phyloP scores from a whole-genome alignment of 108 stramenopile species.

The Skeletonema tropicum region DNA sequence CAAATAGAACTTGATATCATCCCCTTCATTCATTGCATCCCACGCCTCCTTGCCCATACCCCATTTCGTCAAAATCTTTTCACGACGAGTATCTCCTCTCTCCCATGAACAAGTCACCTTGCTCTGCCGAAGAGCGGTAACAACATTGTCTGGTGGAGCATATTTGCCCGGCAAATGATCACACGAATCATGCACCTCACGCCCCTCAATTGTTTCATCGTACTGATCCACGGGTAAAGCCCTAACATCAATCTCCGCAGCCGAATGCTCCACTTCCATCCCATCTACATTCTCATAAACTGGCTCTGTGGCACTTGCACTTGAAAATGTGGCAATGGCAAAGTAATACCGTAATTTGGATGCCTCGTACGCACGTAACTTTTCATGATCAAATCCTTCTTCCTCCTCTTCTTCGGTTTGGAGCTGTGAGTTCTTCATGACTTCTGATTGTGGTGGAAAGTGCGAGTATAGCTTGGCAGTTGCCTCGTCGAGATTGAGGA shows the following conservation, averaged over 20 bases:
- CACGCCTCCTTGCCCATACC: constrained; percentile 67
- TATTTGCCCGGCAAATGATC: constrained; percentile 84
- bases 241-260: constrained; percentile 90
- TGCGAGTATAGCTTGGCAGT: constrained; percentile 46
- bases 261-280: constrained; percentile 94
- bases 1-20: constrained; percentile 89
- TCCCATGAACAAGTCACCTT: constrained; percentile 97
- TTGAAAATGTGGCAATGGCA: constrained; percentile 88
- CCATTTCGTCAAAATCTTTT: constrained; percentile 77
- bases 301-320: constrained; percentile 71
- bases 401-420: constrained; percentile 24
- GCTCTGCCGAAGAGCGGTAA: constrained; percentile 90
- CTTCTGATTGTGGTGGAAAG: constrained; percentile 41
- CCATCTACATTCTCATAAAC: constrained; percentile 94
- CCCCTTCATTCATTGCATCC: constrained; percentile 79
- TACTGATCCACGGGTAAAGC: constrained; percentile 81
- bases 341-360: constrained; percentile 96
- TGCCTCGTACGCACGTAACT: constrained; percentile 93
- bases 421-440: constrained; percentile 28
- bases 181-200: constrained; percentile 78
- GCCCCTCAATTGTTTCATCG: constrained; percentile 55
- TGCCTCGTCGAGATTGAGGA: constrained; percentile 40
- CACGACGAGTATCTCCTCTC: constrained; percentile 88
- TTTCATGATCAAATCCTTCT: constrained; percentile 89
- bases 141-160: constrained; percentile 85